Conservation (phyloP, 1,139 yeast genomes). For the Protomyces pachydermus region DNA sequence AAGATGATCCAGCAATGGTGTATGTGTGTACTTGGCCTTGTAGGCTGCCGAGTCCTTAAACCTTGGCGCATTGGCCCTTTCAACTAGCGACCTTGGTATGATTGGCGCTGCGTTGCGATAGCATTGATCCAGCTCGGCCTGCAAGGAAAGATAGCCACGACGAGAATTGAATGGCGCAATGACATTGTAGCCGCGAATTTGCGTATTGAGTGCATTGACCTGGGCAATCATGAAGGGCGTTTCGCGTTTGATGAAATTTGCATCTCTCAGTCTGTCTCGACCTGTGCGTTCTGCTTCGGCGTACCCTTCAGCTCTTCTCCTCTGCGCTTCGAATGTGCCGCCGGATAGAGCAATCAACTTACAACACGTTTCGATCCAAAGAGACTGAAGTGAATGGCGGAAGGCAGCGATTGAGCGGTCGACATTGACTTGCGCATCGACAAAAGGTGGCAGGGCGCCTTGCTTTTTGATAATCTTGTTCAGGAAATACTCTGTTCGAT, state of each 20-base stretch:
- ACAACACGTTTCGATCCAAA: slow-evolving; percentile 14
- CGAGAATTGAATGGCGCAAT: slow-evolving; percentile 76
- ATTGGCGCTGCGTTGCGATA: slow-evolving; percentile 37
- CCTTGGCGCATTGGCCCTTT: slow-evolving; percentile 21
- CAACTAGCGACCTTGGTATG: slow-evolving; percentile 2
- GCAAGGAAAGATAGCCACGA: slow-evolving; percentile 54
- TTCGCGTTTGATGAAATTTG: slow-evolving; percentile 44
- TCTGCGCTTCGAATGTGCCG: slow-evolving; percentile 49
- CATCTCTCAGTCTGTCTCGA: slow-evolving; percentile 17
- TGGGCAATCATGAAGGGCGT: slow-evolving; percentile 45
- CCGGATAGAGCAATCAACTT: slow-evolving; percentile 19
- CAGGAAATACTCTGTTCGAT: slow-evolving; percentile 49
- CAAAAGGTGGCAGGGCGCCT: slow-evolving; percentile 81
- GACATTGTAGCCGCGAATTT: slow-evolving; percentile 64
- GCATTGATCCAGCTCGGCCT: slow-evolving; percentile 48
- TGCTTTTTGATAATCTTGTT: slow-evolving; percentile 67
- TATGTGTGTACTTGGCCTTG: slow-evolving; percentile 11
- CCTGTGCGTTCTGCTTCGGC: slow-evolving; percentile 9
- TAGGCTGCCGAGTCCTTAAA: slow-evolving; percentile 12
- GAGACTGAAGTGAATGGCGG: slow-evolving; percentile 6
- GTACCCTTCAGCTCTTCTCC: slow-evolving; percentile 35
- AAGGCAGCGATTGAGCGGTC: slow-evolving; percentile 12
- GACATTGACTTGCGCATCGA: slow-evolving; percentile 54
- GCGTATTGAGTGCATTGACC: slow-evolving; percentile 50
- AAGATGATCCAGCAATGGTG: slow-evolving; percentile 12